Evolutionary conservation across 306 rosid genomes (phyloP), one percentile per base, ranked within the genome.

Genomic region (Cercis canadensis): DNA sequence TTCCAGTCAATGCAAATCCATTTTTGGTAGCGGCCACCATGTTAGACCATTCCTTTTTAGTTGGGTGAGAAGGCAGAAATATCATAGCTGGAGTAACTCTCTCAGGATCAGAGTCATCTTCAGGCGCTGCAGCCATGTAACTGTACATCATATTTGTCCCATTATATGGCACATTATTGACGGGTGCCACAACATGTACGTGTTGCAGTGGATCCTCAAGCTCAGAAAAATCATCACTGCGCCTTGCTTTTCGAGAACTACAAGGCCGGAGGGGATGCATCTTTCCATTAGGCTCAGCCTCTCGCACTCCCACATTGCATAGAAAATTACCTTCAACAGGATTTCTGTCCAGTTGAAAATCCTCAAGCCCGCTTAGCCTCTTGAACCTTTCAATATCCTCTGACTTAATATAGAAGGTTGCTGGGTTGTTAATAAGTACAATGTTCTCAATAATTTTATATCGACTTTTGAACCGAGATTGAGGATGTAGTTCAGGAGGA

Each of bases 1-100:
- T 85, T 58, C 97, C 96, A 0, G 93, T 88, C 81, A 90, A 75
- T 7, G 71, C 88, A 74, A 90, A 60, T 40, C 92, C 92, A 12
- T 55, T 74, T 59, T 84, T 81, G 37, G 80, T 68, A 65, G 89
- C 86, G 41, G 86, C 88, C 76, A 88, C 82, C 40, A 88, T 77
- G 21, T 81, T 70, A 62, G 80, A 62, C 90, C 83, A 74, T 76
- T 88, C 92, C 65, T 83, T 72, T 66, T 46, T 50, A 6, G 90
- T 81, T 46, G 88, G 82, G 19, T 36, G 72, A 18, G 96, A 78
- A 82, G 96, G 84, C 19, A 89, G 68, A 44, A 83, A 77, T 50
- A 90, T 64, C 83, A 77, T 76, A 14, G 96, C 85, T 0, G 87
- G 88, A 52, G 74, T 75, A 74, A 67, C 56, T 51, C 78, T 79